Evolutionary conservation across 2,329 filamentous ascomycete genomes (phyloP).

Genomic region (Sporothrix phasma): DNA sequence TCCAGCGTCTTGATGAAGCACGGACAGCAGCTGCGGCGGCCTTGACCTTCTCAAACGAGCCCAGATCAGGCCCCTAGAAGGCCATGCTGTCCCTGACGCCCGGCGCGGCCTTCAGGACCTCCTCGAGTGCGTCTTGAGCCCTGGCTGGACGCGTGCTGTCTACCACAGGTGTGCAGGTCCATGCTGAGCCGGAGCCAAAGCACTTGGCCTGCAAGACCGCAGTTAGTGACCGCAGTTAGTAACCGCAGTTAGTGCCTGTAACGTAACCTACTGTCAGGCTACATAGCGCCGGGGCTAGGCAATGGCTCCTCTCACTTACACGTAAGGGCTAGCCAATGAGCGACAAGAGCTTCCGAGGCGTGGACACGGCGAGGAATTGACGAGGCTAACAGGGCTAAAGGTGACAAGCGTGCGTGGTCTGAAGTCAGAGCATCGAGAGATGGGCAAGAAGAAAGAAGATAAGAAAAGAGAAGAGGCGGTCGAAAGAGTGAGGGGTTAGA

Average conservation of each 20-base stretch:
- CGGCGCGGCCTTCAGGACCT: slow-evolving; percentile 26
- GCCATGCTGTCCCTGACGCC: slow-evolving; percentile 20
- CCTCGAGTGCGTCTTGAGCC: slow-evolving; percentile 28
- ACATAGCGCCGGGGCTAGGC: neutral
- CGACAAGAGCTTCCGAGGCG: slow-evolving; percentile 2
- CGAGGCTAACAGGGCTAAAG: too few species aligned
- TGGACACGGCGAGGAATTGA: too few species aligned
- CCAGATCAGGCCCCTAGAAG: slow-evolving; percentile 35
- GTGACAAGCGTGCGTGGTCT: neutral
- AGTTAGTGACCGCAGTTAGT: slow-evolving; percentile 40
- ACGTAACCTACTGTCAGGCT: slow-evolving; percentile 24
- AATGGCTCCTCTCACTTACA: neutral
- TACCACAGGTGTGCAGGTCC: slow-evolving; percentile 24
- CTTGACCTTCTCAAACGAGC: slow-evolving; percentile 35
- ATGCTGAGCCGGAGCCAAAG: slow-evolving; percentile 34
- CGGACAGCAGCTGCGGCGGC: slow-evolving; percentile 31
- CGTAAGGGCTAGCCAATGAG: neutral
- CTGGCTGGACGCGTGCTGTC: slow-evolving; percentile 29
- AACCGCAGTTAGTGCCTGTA: slow-evolving; percentile 39
- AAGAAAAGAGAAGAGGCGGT: neutral
- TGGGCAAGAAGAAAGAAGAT: neutral
- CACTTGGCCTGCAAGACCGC: slow-evolving; percentile 35
- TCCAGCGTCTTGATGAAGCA: slow-evolving; percentile 29
- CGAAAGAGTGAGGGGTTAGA: neutral
- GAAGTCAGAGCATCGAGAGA: neutral